A percentile compares a stretch with the other conserved stretches of the same genome.
Evolutionary conservation across 768 basidiomycete species (phyloP).

Genomic region (Leccinum broughii): DNA sequence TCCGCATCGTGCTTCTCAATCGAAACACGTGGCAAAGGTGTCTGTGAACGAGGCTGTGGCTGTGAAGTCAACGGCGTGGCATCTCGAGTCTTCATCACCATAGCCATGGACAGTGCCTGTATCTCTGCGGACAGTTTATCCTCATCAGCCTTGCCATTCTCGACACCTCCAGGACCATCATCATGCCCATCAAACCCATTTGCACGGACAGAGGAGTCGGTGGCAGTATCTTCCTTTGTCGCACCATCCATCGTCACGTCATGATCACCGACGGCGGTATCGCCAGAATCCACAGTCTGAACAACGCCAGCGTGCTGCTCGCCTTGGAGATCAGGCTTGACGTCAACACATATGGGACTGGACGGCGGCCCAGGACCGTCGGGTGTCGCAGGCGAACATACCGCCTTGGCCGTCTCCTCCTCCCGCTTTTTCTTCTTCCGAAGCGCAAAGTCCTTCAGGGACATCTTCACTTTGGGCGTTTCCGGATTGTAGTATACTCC

Average conservation of each 20-base stretch:
- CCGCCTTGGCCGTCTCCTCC: conserved; percentile 39
- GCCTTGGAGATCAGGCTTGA: conserved; percentile 16
- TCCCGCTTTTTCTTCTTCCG: conserved; percentile 56
- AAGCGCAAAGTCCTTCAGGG: conserved; percentile 57
- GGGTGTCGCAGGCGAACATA: conserved; percentile 23
- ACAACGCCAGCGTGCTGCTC: conserved; percentile 1
- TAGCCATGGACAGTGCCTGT: background rate
- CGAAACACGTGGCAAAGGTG: conserved; percentile 1
- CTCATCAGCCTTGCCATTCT: background rate
- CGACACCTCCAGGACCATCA: background rate
- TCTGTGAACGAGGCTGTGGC: background rate
- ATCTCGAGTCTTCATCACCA: background rate
- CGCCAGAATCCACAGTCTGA: conserved; percentile 1
- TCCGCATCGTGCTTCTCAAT: conserved; percentile 5
- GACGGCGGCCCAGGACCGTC: conserved; percentile 12
- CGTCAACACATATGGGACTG: conserved; percentile 22
- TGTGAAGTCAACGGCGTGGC: background rate
- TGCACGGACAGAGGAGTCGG: background rate
- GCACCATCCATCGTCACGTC: conserved; percentile 15
- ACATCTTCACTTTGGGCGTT: conserved; percentile 53
- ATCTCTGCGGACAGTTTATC: background rate
- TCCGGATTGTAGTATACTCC: too few species aligned
- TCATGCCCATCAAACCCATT: conserved; percentile 7
- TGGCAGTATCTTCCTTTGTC: conserved; percentile 1
- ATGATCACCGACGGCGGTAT: conserved; percentile 2